Conservation (phyloP, 768 basidiomycete genomes). For the Boletus tylopilopsis region DNA sequence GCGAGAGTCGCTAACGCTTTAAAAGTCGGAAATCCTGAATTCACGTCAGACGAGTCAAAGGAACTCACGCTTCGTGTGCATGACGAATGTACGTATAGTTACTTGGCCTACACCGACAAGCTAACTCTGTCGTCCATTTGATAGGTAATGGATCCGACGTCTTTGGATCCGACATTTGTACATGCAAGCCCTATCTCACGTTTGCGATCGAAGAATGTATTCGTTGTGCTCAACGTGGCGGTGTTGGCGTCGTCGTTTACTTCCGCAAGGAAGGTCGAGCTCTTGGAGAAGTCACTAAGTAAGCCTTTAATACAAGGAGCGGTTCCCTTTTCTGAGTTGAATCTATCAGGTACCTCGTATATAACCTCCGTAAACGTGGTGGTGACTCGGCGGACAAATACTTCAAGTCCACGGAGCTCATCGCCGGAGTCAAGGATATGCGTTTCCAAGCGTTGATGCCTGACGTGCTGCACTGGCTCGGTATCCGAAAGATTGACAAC, state of each 20-base stretch:
- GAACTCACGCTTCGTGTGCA: constrained; percentile 87
- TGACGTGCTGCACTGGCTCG: constrained; percentile 93
- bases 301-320: constrained; percentile 19
- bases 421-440: constrained; percentile 95
- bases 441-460: constrained; percentile 96
- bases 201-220: constrained; percentile 95
- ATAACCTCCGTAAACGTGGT: constrained; percentile 93
- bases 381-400: constrained; percentile 92
- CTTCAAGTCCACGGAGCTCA: constrained; percentile 89
- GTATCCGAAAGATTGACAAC: constrained; percentile 83
- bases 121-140: background rate
- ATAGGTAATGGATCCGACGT: constrained; percentile 91
- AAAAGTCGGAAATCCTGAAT: constrained; percentile 79
- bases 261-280: constrained; percentile 94
- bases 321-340: background rate
- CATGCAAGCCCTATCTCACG: constrained; percentile 88
- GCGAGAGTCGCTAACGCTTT: background rate
- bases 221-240: constrained; percentile 74
- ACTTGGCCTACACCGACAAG: background rate
- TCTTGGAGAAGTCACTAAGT: constrained; percentile 92
- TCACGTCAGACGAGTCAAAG: constrained; percentile 68
- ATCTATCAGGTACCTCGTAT: constrained; percentile 73
- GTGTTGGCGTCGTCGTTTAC: constrained; percentile 91
- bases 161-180: constrained; percentile 90
- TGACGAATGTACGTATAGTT: constrained; percentile 74